Percentiles rank a stretch among this genome's conserved stretches.
These are phyloP conservation scores for Leptosphaerulina australis DNA, from an alignment of 2,329 filamentous ascomycete species.

Conservation along the genomic window DNA sequence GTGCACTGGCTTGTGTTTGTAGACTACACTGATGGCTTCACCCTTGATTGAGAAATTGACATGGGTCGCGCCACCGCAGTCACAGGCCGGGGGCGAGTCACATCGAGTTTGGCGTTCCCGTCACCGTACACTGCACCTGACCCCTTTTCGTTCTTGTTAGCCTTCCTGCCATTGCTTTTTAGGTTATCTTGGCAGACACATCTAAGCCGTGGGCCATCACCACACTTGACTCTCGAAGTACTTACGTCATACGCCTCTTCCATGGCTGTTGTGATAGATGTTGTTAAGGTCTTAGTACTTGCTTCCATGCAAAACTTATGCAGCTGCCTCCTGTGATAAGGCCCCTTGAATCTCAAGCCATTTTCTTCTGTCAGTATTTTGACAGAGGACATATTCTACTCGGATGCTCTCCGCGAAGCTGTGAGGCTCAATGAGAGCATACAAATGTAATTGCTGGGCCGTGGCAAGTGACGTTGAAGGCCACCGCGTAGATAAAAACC, in stretches of 20 bases:
- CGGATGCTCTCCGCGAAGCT: slow-evolving; percentile 38
- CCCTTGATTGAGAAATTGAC: slow-evolving; percentile 46
- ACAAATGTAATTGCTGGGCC: slow-evolving; percentile 34
- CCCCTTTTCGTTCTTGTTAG: slow-evolving; percentile 31
- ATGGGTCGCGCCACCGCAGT: slow-evolving; percentile 44
- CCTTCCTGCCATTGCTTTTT: slow-evolving; percentile 38
- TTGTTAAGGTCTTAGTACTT: slow-evolving; percentile 11
- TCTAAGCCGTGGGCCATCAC: slow-evolving; percentile 40
- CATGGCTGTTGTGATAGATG: slow-evolving; percentile 40
- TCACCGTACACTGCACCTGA: slow-evolving; percentile 14
- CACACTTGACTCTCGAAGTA: slow-evolving; percentile 43
- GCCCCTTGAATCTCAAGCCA: slow-evolving; percentile 39
- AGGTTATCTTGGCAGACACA: slow-evolving; percentile 45
- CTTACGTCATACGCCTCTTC: slow-evolving; percentile 40
- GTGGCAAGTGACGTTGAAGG: slow-evolving; percentile 43
- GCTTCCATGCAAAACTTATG: neutral
- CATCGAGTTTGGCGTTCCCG: slow-evolving; percentile 6
- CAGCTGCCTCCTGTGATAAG: no score
- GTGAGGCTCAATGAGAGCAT: slow-evolving; percentile 35
- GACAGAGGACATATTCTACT: slow-evolving; percentile 38
- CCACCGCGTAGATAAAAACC: slow-evolving; percentile 40
- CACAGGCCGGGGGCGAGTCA: slow-evolving; percentile 30
- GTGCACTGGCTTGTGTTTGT: slow-evolving; percentile 47
- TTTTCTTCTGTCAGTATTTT: slow-evolving; percentile 34
- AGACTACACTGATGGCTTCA: slow-evolving; percentile 44